Percentiles rank a stretch among this genome's conserved stretches.
Evolutionary conservation across 2,329 filamentous ascomycete species (phyloP).

Genomic region (Penicillium expansum): DNA sequence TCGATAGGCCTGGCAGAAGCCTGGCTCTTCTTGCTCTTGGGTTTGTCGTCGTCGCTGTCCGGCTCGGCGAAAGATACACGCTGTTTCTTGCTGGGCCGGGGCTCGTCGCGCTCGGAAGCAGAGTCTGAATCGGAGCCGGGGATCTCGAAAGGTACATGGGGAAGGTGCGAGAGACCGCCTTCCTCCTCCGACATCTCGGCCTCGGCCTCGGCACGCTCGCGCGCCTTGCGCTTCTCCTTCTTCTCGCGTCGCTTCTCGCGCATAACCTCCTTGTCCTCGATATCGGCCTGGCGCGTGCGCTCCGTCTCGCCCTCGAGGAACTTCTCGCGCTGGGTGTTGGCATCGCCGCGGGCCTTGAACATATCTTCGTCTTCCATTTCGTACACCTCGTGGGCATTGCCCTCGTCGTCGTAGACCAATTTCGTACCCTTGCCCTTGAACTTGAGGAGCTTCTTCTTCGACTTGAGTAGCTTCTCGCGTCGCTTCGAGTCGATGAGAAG

Average conservation of each 20-base stretch:
- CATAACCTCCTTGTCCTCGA: conserved; percentile 75
- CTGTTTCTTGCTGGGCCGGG: conserved; percentile 40
- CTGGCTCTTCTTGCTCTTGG: conserved; percentile 17
- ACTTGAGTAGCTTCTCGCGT: conserved; percentile 88
- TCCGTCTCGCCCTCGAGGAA: conserved; percentile 76
- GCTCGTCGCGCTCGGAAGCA: conserved; percentile 25
- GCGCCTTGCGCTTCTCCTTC: conserved; percentile 46
- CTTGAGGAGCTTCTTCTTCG: conserved; percentile 90
- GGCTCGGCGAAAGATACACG: conserved; percentile 39
- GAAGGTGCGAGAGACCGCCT: conserved; percentile 18
- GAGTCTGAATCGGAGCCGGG: conserved; percentile 19
- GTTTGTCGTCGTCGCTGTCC: conserved; percentile 29
- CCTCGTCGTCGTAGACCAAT: conserved; percentile 89
- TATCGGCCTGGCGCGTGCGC: conserved; percentile 70
- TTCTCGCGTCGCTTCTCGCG: conserved; percentile 65
- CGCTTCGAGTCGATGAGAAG: conserved; percentile 91
- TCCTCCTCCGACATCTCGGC: conserved; percentile 31
- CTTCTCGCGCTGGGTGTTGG: conserved; percentile 69
- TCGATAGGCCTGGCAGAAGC: conserved; percentile 33
- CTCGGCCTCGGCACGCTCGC: conserved; percentile 37
- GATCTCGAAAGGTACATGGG: conserved; percentile 24
- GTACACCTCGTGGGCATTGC: conserved; percentile 78
- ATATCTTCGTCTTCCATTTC: conserved; percentile 81
- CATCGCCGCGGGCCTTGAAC: conserved; percentile 72
- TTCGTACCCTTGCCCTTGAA: conserved; percentile 84